Base-by-base conservation (phyloP, 495 filamentous ascomycete genomes). In the Penicillium nucicola region DNA sequence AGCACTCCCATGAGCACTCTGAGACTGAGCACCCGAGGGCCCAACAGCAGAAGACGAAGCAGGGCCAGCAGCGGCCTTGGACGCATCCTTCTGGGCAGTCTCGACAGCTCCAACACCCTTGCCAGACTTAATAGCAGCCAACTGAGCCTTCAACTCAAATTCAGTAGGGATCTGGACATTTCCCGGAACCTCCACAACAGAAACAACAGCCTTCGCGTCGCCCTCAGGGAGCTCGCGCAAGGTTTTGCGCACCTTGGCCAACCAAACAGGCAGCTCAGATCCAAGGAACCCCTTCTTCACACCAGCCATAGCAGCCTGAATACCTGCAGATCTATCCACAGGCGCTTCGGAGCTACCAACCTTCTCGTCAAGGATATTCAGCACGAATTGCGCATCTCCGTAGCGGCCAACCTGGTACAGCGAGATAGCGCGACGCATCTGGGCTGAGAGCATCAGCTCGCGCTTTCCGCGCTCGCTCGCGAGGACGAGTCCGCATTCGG, bases 381-480 rank as follows among this genome's bases (percentile, higher is more conserved):
- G 84, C 36, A 90, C 82, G 57, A 85, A 82, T 42, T 77, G 77
- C 11, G 92, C 84, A 70, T 98, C 89, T 5, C 82, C 91, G 52
- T 82, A 91, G 20, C 82, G 77, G 47, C 80, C 84, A 15, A 91
- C 69, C 39, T 82, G 77, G 64, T 83, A 89, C 8, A 92, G 71
- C 5, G 89, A 78, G 34, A 93, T 81, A 1, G 80, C 88, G 49
- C 93, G 79, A 40, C 93, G 80, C 54, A 96, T 79, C 65, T 97
- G 91, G 6, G 90, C 85, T 19, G 84, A 77, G 11, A 84, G 79
- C 64, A 97, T 92, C 9, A 86, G 75, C 58, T 95, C 89, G 25
- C 89, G 80, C 57, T 87, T 91, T 0, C 79, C 88, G 17, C 93
- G 88, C 41, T 87, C 79, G 15, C 70, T 69, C 4, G 90, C 90